Percentiles rank a stretch among this genome's conserved stretches.
Conservation (phyloP, 2,329 filamentous ascomycete genomes). For the Aspergillus pseudoterreus region DNA sequence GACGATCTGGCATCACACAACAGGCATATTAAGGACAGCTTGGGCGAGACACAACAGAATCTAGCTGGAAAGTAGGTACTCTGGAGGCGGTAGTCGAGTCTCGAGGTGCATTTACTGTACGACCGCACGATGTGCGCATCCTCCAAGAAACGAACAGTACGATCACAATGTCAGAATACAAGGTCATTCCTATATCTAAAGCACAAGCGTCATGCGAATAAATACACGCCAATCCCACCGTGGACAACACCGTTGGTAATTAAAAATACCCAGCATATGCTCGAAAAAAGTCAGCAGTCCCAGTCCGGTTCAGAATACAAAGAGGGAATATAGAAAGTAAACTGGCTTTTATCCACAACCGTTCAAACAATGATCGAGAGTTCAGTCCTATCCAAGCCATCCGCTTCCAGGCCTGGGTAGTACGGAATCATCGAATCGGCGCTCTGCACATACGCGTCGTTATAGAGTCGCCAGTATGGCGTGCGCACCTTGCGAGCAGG, state of each 20-base stretch:
- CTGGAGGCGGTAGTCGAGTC: no score
- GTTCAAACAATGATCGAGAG: conserved; percentile 74
- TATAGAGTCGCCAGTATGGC: conserved; percentile 96
- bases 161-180: not conserved
- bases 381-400: conserved; percentile 74
- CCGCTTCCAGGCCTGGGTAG: conserved; percentile 82
- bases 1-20: no score
- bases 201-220: not conserved
- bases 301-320: conserved; percentile 7
- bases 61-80: no score
- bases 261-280: conserved; percentile 8
- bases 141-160: no score
- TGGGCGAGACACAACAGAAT: no score
- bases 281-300: not conserved
- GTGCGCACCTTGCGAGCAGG: conserved; percentile 89
- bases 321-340: conserved; percentile 23
- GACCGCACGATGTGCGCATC: no score
- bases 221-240: conserved; percentile 11
- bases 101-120: no score
- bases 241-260: conserved; percentile 12
- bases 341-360: conserved; percentile 9
- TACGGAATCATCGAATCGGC: conserved; percentile 96
- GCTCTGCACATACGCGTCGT: conserved; percentile 90
- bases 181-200: conserved; percentile 9
- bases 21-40: no score